These are phyloP conservation scores for Diddensiella caesifluorescens DNA, from an alignment of 805 yeast species.

Conservation along the genomic window DNA sequence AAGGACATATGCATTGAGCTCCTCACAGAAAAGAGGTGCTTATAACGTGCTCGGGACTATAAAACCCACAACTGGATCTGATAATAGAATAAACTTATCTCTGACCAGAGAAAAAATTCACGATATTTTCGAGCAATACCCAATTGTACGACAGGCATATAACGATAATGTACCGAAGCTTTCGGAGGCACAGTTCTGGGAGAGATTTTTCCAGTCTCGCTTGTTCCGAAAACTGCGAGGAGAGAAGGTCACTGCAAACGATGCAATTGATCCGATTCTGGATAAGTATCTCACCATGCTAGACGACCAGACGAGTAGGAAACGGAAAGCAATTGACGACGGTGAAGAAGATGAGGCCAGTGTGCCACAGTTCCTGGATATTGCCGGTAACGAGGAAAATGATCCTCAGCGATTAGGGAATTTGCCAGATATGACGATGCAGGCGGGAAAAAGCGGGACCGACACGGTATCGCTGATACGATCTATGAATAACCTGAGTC, in stretches of 20 bases:
- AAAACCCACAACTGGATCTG: constrained; percentile 87
- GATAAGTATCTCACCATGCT: constrained; percentile 78
- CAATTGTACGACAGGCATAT: constrained; percentile 83
- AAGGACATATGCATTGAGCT: constrained; percentile 79
- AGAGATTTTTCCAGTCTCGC: constrained; percentile 86
- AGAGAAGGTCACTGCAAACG: constrained; percentile 68
- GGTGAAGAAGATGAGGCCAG: constrained; percentile 41
- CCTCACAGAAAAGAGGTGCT: constrained; percentile 83
- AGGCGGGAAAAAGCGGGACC: constrained; percentile 48
- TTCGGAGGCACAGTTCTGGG: constrained; percentile 92
- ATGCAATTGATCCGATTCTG: constrained; percentile 76
- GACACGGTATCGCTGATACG: constrained; percentile 73
- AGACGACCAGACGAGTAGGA: constrained; percentile 41
- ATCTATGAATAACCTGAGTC: constrained; percentile 84
- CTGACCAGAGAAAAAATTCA: constrained; percentile 86
- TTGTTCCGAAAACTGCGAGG: constrained; percentile 85
- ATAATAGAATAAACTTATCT: constrained; percentile 88
- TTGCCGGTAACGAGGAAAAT: constrained; percentile 77
- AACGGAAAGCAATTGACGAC: constrained; percentile 22
- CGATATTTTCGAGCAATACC: constrained; percentile 88
- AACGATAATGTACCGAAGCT: constrained; percentile 86
- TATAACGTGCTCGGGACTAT: constrained; percentile 91
- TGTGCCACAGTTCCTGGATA: constrained; percentile 68
- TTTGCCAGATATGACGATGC: constrained; percentile 85
- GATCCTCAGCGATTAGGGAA: constrained; percentile 73